Evolutionary conservation across 345 rosid genomes (phyloP), one percentile per base, ranked within the genome.

Genomic region (Moricandia arvensis): DNA sequence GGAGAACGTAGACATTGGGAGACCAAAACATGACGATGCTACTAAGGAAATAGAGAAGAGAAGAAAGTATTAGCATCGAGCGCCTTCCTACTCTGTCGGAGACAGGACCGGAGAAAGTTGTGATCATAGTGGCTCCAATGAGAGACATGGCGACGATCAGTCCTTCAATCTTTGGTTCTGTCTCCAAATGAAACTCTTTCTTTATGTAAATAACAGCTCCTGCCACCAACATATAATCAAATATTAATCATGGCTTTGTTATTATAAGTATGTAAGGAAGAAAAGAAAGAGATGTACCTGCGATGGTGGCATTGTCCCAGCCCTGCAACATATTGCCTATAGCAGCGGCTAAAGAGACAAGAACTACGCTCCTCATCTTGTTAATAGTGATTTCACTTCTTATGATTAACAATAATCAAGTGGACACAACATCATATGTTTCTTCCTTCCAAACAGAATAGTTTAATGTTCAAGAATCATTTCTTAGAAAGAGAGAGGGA

Each of bases 251-350:
- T 53, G 31, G 26, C 1, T 37, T 13, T 70, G 31, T 49, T 45
- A 45, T 10, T 18, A 9, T 18, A 54, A 61, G 11, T 49, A 68
- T 57, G 17, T 1, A 16, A 63, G 4, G 29, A 16, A 62, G n/a
- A 41, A 3, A 21, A 37, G 53, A 51, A 8, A 62, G 47, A 74
- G 5, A 81, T 43, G 17, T n/a, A 92, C 97, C 94, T 69, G 97
- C 96, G 81, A 92, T 92, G 43, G 96, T 90, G 57, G 97, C 94
- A 85, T 90, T 92, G 81, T 92, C 97, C 97, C 93, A 90, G 75
- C 94, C 97, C 83, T 92, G 97, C 80, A 90, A 85, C 76, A 90
- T 81, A 80, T 88, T 92, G 15, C 97, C 96, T 47, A 92, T 78
- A 6, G 94, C 75, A 59, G 97, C 93, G 54, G 87, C 90, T 66